Evolutionary conservation across 192 early-diverging fungal genomes (phyloP), one percentile per base, ranked within the genome.

Genomic region (Coemansia sp.): DNA sequence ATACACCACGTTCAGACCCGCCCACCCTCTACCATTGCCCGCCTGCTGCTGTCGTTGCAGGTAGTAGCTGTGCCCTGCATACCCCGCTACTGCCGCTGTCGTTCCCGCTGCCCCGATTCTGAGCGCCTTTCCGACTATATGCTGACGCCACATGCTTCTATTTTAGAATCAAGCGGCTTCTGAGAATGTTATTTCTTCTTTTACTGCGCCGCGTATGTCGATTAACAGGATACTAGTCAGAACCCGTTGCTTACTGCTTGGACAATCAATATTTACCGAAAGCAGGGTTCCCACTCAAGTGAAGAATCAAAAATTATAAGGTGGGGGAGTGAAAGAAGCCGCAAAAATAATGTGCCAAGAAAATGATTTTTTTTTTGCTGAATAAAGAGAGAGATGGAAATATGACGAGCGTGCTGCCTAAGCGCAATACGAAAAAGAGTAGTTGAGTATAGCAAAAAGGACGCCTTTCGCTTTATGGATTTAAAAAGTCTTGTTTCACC

Each of bases 71-170:
- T 72, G 59, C 10, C 62, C 66, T 27, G 22, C 44, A 58, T 73
- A 79, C n/a, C 67, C 62, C 2, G 62, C 48, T 7, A 31, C 56
- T 12, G 62, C 69, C 0, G 63, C 62, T 3, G 62, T 67, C 19
- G 76, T 54, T 4, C 59, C 50, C 16, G 76, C 76, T 3, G 71
- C 64, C 10, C 67, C 67, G 60, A 62, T 70, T 24, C 47, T 66
- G 28, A 73, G 24, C 41, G 68, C 54, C 34, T 67, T 28, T 31
- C 54, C 49, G 24, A 67, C 76, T 14, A 72, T 64, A 27, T 73
- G 70, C 56, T 73, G 71, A 25, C 76, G 77, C 77, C 77, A 80
- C 77, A 74, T 80, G 25, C 50, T 14, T 26, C 14, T 49, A 19
- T 49, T 52, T 52, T n/a, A 3, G 38, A 14, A 44, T 14, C 38